Evolutionary conservation across 2,329 filamentous ascomycete genomes (phyloP), one percentile per base, ranked within the genome.

Genomic region (Colletotrichum sp.): DNA sequence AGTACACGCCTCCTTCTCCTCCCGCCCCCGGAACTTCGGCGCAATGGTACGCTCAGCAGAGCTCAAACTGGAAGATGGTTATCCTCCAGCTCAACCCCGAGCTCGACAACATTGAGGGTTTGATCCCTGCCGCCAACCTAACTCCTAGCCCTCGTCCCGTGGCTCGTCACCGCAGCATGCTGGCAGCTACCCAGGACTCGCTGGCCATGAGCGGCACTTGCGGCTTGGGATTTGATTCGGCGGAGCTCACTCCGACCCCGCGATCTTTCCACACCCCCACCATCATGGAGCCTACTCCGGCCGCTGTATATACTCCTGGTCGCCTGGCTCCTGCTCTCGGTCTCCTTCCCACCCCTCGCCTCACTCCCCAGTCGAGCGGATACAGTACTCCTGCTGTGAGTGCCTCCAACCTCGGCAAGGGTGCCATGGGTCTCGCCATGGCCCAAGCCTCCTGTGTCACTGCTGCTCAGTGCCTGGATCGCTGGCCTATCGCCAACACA

Each of bases 1-100:
- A 94, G 85, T 94, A 96, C 81, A 96, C 94, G 16, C 94, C 95
- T 13, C 88, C 89, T 1, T 88, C 90, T 64, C 90, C 91, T 16
- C 87, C 91, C 8, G 89, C 91, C 9, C 88, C 91, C 4, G 90
- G 89, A 56, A 85, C 85, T 25, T 79, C 83, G 18, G 84, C 84
- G n/a, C 85, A 85, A 74, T 74, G 84, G 5, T 83, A 86, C 34
- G 85, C 89, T 66, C 86, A 86, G 62, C 88, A 90, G 79, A 87
- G 86, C 70, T 82, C 85, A 65, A 87, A 91, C 76, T 93, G 92
- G 89, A 91, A 90, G 80, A 86, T 87, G 30, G 85, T 93, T 64
- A 90, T 93, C 78, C 81, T 92, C 34, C 85, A 85, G 71, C 86
- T 93, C 77, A 89, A 90, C 77, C 88, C 90, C 0, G 88, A 90